Evolutionary conservation across 257 asterid species (phyloP).

Genomic region (Rehmannia glutinosa): DNA sequence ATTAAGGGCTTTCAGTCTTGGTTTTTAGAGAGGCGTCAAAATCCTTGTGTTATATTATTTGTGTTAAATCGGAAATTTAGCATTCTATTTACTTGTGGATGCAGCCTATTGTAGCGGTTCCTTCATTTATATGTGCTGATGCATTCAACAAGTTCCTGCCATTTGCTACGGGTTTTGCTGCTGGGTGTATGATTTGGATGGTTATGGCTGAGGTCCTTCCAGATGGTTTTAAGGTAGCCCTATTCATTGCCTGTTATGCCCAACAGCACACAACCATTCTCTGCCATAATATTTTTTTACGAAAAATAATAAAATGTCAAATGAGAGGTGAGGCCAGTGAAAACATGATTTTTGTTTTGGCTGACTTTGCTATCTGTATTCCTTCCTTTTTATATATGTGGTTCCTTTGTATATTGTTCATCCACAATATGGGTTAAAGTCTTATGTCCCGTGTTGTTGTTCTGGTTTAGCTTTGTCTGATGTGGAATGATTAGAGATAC

Average conservation of each 20-base stretch:
- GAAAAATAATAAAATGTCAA: too few species aligned
- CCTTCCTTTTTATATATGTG: too few species aligned
- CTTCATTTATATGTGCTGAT: conserved; percentile 92
- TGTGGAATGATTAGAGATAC: too few species aligned
- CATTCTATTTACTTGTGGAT: conserved; percentile 24
- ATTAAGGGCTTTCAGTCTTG: neutral
- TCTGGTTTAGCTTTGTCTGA: too few species aligned
- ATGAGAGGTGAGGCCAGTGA: neutral
- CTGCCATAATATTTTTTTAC: too few species aligned
- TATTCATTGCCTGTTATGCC: neutral
- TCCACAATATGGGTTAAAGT: too few species aligned
- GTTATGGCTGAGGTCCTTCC: conserved; percentile 97
- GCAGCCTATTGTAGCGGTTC: conserved; percentile 99
- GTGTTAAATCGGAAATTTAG: conserved; percentile 13
- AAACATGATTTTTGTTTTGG: neutral
- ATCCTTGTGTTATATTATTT: neutral
- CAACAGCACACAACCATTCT: neutral
- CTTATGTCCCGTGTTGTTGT: too few species aligned
- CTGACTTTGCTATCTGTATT: neutral
- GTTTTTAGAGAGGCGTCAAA: neutral
- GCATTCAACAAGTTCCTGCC: conserved; percentile 95
- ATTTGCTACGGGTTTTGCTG: conserved; percentile 98
- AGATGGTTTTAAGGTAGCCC: conserved; percentile 85
- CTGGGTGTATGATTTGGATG: conserved; percentile 99
- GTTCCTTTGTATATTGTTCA: too few species aligned